These are phyloP conservation scores for Clonostachys solani DNA, from an alignment of 2,329 filamentous ascomycete species.

Conservation along the genomic window DNA sequence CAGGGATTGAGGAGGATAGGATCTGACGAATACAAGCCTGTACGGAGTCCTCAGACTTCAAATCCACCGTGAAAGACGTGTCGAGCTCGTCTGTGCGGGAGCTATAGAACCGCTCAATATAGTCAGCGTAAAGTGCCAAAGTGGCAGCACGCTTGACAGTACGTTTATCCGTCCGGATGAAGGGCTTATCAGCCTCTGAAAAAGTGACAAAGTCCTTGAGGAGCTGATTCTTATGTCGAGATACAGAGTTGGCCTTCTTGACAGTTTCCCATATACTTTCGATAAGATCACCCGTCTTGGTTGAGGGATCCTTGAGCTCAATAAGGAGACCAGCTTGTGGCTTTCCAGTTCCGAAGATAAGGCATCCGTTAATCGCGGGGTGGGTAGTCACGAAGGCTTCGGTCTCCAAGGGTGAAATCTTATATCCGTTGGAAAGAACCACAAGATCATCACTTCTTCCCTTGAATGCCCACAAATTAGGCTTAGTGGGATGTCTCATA, in stretches of 20 bases:
- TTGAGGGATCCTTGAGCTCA: slow-evolving; percentile 29
- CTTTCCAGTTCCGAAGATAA: slow-evolving; percentile 24
- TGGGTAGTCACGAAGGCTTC: slow-evolving; percentile 23
- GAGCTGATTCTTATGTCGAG: slow-evolving; percentile 23
- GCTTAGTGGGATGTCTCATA: slow-evolving; percentile 22
- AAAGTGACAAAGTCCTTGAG: slow-evolving; percentile 23
- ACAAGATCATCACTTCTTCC: slow-evolving; percentile 33
- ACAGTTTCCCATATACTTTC: slow-evolving; percentile 38
- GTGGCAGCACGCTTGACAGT: slow-evolving; percentile 36
- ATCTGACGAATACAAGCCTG: slow-evolving; percentile 9
- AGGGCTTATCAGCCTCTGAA: slow-evolving; percentile 32
- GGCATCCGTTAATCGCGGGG: slow-evolving; percentile 16
- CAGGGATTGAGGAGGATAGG: slow-evolving; percentile 10
- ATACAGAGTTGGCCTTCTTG: slow-evolving; percentile 39
- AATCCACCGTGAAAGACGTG: slow-evolving; percentile 9
- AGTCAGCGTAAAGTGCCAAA: slow-evolving; percentile 29
- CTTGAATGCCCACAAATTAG: slow-evolving; percentile 24
- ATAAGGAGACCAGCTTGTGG: slow-evolving; percentile 21
- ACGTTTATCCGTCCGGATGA: slow-evolving; percentile 38
- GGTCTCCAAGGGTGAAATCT: slow-evolving; percentile 31
- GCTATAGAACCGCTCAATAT: slow-evolving; percentile 41
- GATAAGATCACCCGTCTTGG: slow-evolving; percentile 23
- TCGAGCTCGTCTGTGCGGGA: slow-evolving; percentile 8
- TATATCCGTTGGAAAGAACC: slow-evolving; percentile 33
- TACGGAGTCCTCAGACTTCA: slow-evolving; percentile 13